These are phyloP conservation scores for Perilla frutescens DNA, from an alignment of 257 asterid genomes.

Conservation along the genomic window DNA sequence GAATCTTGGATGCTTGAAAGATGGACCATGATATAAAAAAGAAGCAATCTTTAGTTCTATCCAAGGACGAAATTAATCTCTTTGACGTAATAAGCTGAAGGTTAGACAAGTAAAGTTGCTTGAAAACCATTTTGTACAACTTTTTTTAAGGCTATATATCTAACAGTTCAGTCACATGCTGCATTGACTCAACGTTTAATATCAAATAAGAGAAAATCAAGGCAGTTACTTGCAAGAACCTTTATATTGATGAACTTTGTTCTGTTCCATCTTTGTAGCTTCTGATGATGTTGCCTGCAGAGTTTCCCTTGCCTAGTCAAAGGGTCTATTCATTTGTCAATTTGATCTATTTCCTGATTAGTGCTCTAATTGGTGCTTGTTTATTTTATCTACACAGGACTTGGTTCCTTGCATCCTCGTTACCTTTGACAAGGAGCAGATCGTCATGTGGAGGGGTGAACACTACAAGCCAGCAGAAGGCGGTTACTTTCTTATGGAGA, in stretches of 20 bases:
- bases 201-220: background rate
- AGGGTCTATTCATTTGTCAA: background rate
- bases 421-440: constrained; percentile 91
- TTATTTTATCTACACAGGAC: constrained; percentile 54
- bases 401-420: constrained; percentile 88
- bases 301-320: background rate
- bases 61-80: background rate
- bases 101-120: background rate
- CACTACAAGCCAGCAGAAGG: constrained; percentile 65
- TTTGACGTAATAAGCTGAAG: no score
- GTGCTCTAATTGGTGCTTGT: constrained; percentile 9
- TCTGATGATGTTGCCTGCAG: background rate
- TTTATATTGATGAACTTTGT: background rate
- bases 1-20: background rate
- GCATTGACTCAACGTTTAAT: background rate
- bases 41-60: background rate
- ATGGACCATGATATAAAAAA: background rate
- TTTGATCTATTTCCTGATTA: background rate
- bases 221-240: background rate
- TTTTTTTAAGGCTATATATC: no score
- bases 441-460: constrained; percentile 87
- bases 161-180: background rate
- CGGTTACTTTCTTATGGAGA: constrained; percentile 62
- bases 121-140: background rate
- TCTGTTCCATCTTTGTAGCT: background rate